phyloP scores from a whole-genome alignment of 768 basidiomycete genomes.

The Leccinellum albellum region DNA sequence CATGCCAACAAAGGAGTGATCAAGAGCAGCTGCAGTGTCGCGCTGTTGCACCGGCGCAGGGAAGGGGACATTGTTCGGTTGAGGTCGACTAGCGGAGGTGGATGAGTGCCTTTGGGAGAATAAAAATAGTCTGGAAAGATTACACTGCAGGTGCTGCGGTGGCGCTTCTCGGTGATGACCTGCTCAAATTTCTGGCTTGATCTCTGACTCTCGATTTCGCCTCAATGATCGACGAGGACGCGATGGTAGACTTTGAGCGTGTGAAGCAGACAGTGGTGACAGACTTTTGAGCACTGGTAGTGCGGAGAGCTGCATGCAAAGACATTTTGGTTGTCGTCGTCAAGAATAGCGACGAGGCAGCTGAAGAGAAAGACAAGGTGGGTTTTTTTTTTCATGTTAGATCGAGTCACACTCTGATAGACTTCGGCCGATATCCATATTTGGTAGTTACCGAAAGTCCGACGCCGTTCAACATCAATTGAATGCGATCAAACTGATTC shows the following conservation, averaged over 20 bases:
- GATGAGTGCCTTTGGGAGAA: conserved; percentile 31
- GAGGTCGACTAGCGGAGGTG: conserved; percentile 50
- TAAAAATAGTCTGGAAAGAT: conserved; percentile 19
- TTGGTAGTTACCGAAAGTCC: conserved; percentile 21
- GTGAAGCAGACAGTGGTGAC: conserved; percentile 33
- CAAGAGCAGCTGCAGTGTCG: conserved; percentile 52
- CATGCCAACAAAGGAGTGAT: conserved; percentile 87
- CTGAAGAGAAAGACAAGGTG: conserved; percentile 1
- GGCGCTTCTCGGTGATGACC: conserved; percentile 58
- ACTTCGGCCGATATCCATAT: conserved; percentile 26
- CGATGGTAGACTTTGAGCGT: conserved; percentile 50
- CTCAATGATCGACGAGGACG: conserved; percentile 58
- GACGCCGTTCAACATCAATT: conserved; percentile 9
- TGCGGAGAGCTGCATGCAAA: conserved; percentile 41
- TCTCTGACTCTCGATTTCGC: conserved; percentile 80
- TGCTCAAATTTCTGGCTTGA: conserved; percentile 72
- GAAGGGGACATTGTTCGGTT: conserved; percentile 36
- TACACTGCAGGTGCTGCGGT: conserved; percentile 61
- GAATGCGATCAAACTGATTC: not conserved
- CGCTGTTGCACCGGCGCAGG: conserved; percentile 33
- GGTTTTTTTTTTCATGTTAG: conserved; percentile 5
- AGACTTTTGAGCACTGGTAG: conserved; percentile 37
- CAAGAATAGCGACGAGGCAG: conserved; percentile 10
- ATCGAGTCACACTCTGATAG: conserved; percentile 20
- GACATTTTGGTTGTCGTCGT: conserved; percentile 36